Evolutionary conservation across 2,329 filamentous ascomycete genomes (phyloP).

Genomic region (Fusarium sp.): DNA sequence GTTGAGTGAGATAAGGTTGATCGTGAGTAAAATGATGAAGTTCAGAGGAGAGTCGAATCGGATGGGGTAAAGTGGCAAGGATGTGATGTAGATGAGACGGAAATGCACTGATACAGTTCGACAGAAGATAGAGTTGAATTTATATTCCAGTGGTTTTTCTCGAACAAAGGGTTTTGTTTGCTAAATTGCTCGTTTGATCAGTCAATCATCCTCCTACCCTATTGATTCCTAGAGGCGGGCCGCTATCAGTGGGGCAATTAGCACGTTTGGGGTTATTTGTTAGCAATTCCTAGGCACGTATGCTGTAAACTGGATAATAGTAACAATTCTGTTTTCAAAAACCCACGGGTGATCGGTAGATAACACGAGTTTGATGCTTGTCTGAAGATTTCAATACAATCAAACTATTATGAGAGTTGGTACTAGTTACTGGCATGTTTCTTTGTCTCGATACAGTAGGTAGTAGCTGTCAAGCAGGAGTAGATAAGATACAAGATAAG

Average conservation of each 20-base stretch:
- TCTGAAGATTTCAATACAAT: background rate
- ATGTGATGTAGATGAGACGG: background rate
- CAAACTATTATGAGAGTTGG: too few species aligned
- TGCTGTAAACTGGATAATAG: background rate
- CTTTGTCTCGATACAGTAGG: background rate
- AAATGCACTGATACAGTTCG: background rate
- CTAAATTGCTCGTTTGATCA: conserved; percentile 1
- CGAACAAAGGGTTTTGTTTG: background rate
- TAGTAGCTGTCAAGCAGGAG: background rate
- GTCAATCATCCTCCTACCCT: conserved; percentile 34
- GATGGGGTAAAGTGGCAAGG: background rate
- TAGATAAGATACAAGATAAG: conserved; percentile 37
- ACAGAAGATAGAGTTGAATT: background rate
- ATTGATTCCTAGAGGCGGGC: background rate
- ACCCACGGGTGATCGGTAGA: too few species aligned
- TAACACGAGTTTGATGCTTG: background rate
- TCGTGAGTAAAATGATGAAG: background rate
- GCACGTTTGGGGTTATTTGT: conserved; percentile 7
- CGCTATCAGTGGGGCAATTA: conserved; percentile 29
- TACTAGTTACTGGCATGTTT: too few species aligned
- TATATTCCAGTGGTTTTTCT: background rate
- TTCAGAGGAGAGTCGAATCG: background rate
- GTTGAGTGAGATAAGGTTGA: background rate
- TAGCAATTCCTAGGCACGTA: background rate
- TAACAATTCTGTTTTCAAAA: too few species aligned